phyloP scores from a whole-genome alignment of 345 rosid species.

The Salix suchowensis region DNA sequence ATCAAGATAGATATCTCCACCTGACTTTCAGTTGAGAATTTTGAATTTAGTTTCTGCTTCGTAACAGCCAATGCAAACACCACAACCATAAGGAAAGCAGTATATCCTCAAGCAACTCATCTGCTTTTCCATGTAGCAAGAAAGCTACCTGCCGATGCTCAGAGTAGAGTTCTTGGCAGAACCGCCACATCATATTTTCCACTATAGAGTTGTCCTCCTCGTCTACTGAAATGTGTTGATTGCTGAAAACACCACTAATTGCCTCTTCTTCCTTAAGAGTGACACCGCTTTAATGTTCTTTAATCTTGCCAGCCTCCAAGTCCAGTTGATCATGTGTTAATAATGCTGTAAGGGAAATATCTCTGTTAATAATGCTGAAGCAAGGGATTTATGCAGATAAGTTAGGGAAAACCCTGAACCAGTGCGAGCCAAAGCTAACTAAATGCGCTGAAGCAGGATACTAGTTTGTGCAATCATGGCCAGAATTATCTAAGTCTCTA shows the following conservation, averaged over 20 bases:
- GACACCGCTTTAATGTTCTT: conserved; percentile 51
- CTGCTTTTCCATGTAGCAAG: conserved; percentile 53
- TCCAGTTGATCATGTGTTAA: conserved; percentile 21
- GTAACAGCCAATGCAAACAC: conserved; percentile 72
- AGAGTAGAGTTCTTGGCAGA: conserved; percentile 66
- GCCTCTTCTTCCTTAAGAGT: conserved; percentile 78
- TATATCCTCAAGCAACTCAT: conserved; percentile 47
- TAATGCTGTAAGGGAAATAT: conserved; percentile 54
- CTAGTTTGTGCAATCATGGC: conserved; percentile 25
- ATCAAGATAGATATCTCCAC: conserved; percentile 64
- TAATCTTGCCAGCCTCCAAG: conserved; percentile 34
- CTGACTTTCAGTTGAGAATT: conserved; percentile 46
- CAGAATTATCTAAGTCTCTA: conserved; percentile 21
- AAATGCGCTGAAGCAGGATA: conserved; percentile 54
- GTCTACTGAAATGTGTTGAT: conserved; percentile 59
- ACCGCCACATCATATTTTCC: conserved; percentile 70
- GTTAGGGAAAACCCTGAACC: conserved; percentile 50
- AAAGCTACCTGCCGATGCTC: conserved; percentile 64
- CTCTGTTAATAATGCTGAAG: conserved; percentile 63
- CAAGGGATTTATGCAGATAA: conserved; percentile 54
- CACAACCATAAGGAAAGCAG: conserved; percentile 87
- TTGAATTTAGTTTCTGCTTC: conserved; percentile 53
- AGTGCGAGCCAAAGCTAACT: conserved; percentile 75
- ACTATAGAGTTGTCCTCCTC: conserved; percentile 52
- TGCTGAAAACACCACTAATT: conserved; percentile 68